These are phyloP conservation scores for Juglanconis oblonga DNA, from an alignment of 2,329 filamentous ascomycete genomes.

Conservation along the genomic window DNA sequence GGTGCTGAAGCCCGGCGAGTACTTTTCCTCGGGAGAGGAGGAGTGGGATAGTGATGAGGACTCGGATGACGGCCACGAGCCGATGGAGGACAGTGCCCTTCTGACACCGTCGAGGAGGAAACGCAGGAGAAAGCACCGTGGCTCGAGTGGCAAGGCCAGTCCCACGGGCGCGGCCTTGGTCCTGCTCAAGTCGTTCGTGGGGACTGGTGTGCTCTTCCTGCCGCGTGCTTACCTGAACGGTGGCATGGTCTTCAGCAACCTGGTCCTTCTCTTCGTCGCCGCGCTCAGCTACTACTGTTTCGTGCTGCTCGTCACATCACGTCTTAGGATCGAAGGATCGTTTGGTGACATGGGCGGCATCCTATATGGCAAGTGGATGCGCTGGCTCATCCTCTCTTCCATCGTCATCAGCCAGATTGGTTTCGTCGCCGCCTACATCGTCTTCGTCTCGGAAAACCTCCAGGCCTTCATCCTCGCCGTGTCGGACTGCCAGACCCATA, in stretches of 20 bases:
- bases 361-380: constrained; percentile 88
- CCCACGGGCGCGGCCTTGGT: constrained; percentile 78
- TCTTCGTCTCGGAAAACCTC: constrained; percentile 93
- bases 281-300: constrained; percentile 95
- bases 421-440: constrained; percentile 92
- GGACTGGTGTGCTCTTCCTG: constrained; percentile 90
- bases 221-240: constrained; percentile 93
- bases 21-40: constrained; percentile 79
- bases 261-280: constrained; percentile 84
- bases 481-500: constrained; percentile 77
- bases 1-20: constrained; percentile 80
- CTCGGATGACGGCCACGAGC: constrained; percentile 68
- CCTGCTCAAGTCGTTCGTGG: constrained; percentile 95
- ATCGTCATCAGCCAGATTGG: constrained; percentile 95
- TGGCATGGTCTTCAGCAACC: constrained; percentile 93
- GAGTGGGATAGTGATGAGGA: constrained; percentile 54
- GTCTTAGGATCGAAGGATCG: constrained; percentile 83
- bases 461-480: constrained; percentile 94
- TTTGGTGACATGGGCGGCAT: constrained; percentile 96
- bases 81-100: constrained; percentile 84
- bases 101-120: constrained; percentile 72
- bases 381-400: constrained; percentile 80
- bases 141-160: constrained; percentile 71
- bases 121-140: constrained; percentile 72
- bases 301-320: constrained; percentile 84